A percentile compares a stretch with the other conserved stretches of the same genome.
Evolutionary conservation across 257 asterid genomes (phyloP).

Genomic region (Solanum bulbocastanum): DNA sequence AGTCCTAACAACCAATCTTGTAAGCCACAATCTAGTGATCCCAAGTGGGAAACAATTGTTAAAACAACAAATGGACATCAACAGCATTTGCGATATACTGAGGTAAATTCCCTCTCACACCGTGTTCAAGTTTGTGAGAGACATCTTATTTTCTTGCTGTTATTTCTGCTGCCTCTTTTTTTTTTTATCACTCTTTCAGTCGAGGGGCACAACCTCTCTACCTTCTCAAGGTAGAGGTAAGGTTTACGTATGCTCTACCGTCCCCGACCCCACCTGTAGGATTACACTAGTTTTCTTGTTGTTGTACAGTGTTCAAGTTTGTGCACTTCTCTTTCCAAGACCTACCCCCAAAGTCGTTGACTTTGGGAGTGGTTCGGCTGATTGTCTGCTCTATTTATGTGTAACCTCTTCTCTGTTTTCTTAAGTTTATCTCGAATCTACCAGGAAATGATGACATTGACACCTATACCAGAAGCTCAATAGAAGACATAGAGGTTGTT

Average conservation of each 20-base stretch:
- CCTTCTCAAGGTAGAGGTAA: background rate
- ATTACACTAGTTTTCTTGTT: background rate
- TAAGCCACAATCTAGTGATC: constrained; percentile 26
- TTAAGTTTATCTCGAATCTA: background rate
- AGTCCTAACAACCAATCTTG: constrained; percentile 12
- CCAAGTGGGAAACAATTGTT: constrained; percentile 60
- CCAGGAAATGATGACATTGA: constrained; percentile 38
- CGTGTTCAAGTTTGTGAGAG: background rate
- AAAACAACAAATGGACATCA: constrained; percentile 38
- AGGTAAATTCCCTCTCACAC: constrained; percentile 20
- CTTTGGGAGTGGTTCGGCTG: background rate
- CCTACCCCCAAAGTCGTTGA: background rate
- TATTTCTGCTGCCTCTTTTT: background rate
- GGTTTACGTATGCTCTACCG: background rate
- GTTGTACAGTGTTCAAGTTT: background rate
- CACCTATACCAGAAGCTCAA: constrained; percentile 50
- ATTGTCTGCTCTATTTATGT: background rate
- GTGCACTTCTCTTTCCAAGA: background rate
- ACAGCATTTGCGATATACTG: constrained; percentile 38
- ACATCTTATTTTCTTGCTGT: background rate
- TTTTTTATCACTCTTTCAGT: background rate
- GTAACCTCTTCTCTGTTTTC: background rate
- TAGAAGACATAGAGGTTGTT: background rate
- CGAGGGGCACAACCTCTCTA: background rate
- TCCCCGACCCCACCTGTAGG: background rate